These are phyloP conservation scores for Lentinula raphanica DNA, from an alignment of 768 basidiomycete genomes.

Conservation along the genomic window DNA sequence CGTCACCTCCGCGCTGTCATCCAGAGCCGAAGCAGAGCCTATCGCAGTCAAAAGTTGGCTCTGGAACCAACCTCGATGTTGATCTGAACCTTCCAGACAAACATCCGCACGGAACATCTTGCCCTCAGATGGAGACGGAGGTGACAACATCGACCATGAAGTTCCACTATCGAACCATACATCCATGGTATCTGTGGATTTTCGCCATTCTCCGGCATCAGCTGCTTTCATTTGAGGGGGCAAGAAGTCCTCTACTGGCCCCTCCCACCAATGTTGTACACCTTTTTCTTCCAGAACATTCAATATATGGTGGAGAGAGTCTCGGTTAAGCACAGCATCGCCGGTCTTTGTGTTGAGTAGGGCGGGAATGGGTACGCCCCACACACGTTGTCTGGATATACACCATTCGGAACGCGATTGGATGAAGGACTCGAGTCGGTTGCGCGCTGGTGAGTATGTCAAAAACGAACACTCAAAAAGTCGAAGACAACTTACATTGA, in stretches of 20 bases:
- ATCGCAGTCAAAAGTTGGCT: conserved; percentile 85
- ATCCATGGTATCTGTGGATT: conserved; percentile 94
- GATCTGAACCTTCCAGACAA: conserved; percentile 93
- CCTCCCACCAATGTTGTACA: conserved; percentile 88
- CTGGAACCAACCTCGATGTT: conserved; percentile 99
- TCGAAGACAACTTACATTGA: conserved; percentile 47
- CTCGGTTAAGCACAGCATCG: conserved; percentile 56
- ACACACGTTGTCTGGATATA: conserved; percentile 93
- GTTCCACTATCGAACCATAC: conserved; percentile 99
- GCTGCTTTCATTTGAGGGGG: conserved; percentile 52
- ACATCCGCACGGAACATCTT: conserved; percentile 64
- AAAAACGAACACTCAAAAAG: neutral
- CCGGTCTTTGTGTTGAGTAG: conserved; percentile 64
- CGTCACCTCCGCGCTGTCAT: neutral
- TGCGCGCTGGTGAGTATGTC: conserved; percentile 52
- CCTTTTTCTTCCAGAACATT: conserved; percentile 67
- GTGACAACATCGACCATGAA: conserved; percentile 78
- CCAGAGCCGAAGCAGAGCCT: conserved; percentile 33
- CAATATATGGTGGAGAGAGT: conserved; percentile 72
- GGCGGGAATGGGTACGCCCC: conserved; percentile 96
- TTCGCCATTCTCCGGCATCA: conserved; percentile 45
- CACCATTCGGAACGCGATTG: conserved; percentile 95
- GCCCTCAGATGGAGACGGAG: conserved; percentile 18
- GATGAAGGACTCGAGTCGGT: conserved; percentile 84
- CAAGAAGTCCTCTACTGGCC: conserved; percentile 77